These are phyloP conservation scores for Ehretia macrophylla DNA, from an alignment of 257 asterid genomes.

Conservation along the genomic window DNA sequence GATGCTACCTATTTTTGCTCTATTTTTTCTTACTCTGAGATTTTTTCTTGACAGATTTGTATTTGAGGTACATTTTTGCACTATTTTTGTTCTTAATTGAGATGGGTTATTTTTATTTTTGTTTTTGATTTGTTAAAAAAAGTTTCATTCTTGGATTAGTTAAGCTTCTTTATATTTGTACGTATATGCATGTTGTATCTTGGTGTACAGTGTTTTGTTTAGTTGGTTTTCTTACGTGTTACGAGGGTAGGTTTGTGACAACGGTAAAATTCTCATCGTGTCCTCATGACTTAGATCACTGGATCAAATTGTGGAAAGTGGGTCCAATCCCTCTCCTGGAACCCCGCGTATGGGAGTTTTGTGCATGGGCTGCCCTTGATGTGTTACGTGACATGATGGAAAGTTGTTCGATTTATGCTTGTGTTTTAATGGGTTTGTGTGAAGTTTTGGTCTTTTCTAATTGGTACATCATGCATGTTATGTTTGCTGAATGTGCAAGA, in stretches of 20 bases:
- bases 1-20: slow-evolving; percentile 61
- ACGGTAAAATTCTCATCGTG: too few relatives aligned
- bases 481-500: background rate
- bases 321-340: background rate
- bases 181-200: too few relatives aligned
- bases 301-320: too few relatives aligned
- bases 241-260: too few relatives aligned
- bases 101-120: background rate
- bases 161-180: too few relatives aligned
- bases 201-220: background rate
- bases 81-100: background rate
- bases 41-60: slow-evolving; percentile 89
- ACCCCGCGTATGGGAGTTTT: background rate
- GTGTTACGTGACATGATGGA: too few relatives aligned
- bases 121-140: slow-evolving; percentile 1
- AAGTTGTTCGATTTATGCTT: too few relatives aligned
- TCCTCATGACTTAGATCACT: too few relatives aligned
- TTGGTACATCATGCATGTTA: background rate
- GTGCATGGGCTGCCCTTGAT: background rate
- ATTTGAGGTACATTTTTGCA: slow-evolving; percentile 53
- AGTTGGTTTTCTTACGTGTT: background rate
- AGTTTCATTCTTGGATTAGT: too few relatives aligned
- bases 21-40: slow-evolving; percentile 69
- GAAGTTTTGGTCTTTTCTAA: background rate
- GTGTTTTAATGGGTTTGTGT: background rate